Conservation (phyloP, 805 yeast genomes). For the Candida orba region DNA sequence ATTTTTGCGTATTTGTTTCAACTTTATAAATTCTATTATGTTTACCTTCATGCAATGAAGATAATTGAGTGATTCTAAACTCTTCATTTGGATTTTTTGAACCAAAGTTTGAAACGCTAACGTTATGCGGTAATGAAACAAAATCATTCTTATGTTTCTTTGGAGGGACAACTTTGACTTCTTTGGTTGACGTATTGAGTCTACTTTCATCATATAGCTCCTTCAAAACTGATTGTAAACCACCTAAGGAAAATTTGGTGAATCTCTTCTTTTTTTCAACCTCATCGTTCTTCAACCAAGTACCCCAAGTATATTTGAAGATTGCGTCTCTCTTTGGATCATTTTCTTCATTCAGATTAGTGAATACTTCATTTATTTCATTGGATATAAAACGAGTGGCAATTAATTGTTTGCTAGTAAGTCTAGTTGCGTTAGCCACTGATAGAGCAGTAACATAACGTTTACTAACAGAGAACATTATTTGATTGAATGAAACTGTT, state of each 20-base stretch:
- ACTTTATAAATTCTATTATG: conserved; percentile 84
- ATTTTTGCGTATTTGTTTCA: conserved; percentile 51
- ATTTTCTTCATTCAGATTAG: conserved; percentile 49
- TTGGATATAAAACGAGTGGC: conserved; percentile 23
- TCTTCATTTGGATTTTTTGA: conserved; percentile 35
- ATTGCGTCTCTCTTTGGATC: conserved; percentile 68
- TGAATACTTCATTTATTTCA: conserved; percentile 31
- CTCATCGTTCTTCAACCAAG: conserved; percentile 81
- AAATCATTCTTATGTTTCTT: conserved; percentile 34
- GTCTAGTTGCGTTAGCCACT: not conserved
- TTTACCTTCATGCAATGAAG: conserved; percentile 88
- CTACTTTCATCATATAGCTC: conserved; percentile 34
- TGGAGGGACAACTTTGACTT: conserved; percentile 23
- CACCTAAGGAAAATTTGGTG: conserved; percentile 77
- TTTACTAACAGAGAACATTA: conserved; percentile 15
- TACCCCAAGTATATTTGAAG: conserved; percentile 90
- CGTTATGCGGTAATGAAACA: conserved; percentile 42
- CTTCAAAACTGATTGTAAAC: conserved; percentile 49
- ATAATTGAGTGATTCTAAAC: conserved; percentile 57
- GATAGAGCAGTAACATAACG: not conserved
- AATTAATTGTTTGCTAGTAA: not conserved
- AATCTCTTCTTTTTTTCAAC: conserved; percentile 67
- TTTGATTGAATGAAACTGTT: too few species aligned
- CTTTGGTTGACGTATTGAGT: conserved; percentile 25
- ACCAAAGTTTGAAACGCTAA: conserved; percentile 37